Base-by-base conservation (phyloP, 225 moss, liverwort and hornwort species). In the Sphagnum contortum region DNA sequence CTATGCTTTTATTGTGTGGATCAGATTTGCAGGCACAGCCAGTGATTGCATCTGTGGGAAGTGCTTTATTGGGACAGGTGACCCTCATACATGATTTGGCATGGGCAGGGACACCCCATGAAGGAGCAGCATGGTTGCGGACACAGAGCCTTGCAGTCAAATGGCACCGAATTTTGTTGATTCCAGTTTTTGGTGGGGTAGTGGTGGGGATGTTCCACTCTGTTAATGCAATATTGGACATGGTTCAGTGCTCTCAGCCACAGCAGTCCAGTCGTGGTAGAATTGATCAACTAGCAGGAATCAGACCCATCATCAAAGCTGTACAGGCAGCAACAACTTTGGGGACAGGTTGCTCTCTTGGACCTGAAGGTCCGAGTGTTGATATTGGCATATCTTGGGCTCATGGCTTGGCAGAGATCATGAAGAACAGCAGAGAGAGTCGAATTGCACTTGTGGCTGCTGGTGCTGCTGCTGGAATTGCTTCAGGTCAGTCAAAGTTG, bases 321-420 rank as follows among this genome's bases (percentile, higher is more conserved):
- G 64, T 79, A 13, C 96, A 98, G 81, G 96, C 92, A 50, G 86
- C 85, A 55, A 75, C 90, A 51, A 74, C 92, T 62, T 68, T 98
- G n/a, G 92, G 92, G 48, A 86, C 88, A 3, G 92, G 96, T 3
- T 83, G 89, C 50, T 98, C 96, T 58, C 65, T 98, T 3, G 96
- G 96, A 64, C 92, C 96, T 0, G 96, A 98, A 76, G 96, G 92
- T 51, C 96, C 96, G 57, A 90, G 92, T 74, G 96, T 98, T 55
- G 96, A 98, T 49, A 98, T 98, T 65, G 96, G 96, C 49, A 92
- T 92, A 76, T 88, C 92, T 46, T 98, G 92, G 96, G 96, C 88
- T 63, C 90, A 98, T 69, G 90, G 92, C 5, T 90, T 82, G 60
- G 88, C 96, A 49, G 88, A 88, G 59, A 73, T 98, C 12, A 89